Evolutionary conservation across 1,139 yeast species (phyloP), one percentile per base, ranked within the genome.

Genomic region (Protomyces arabidopsidicola): DNA sequence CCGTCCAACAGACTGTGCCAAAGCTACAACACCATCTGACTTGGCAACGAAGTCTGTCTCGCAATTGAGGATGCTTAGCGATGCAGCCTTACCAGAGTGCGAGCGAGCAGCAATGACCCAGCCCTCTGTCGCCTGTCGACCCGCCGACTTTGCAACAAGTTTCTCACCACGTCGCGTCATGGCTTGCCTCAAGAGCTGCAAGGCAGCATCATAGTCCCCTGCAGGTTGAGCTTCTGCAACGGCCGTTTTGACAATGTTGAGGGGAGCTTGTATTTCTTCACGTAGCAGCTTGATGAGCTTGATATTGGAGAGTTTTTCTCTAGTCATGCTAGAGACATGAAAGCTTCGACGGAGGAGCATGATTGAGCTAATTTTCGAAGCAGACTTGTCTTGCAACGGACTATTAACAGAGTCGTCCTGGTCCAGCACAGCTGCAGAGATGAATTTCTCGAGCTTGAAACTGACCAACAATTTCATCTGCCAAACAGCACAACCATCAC

Each of bases 1-100:
- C 35, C 20, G 42, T 9, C 62, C 62, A 16, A 52, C 16, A n/a
- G 52, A 18, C 27, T 31, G 27, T 1, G 62, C 62, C 27, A 58
- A 18, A 1, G 18, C 45, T 2, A 58, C 52, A 8, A 58, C 62
- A n/a, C 53, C 53, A 9, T 55, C 55, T 16, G 54, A 61, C 24
- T 56, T 56, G 48, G 64, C 64, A 12, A 64, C 66, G 31, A 64
- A 64, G 35, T 64, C 66, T 16, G 66, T 60, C 62, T 64, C 66
- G 51, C 66, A 64, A 16, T 60, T 60, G 22, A 64, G 38, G 5
- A 59, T 57, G 8, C 55, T 36, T 10, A 60, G 10, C 4, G 57
- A 36, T 12, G 51, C 60, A 10, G 55, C 42, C n/a, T 20, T 10
- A 12, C 62, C 56, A 34, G 45, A 48, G 3, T 27, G 22, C 2